Percentiles rank a stretch among this genome's conserved stretches.
Evolutionary conservation across 495 filamentous ascomycete species (phyloP).

Genomic region (Astrothelium subdiscretum): DNA sequence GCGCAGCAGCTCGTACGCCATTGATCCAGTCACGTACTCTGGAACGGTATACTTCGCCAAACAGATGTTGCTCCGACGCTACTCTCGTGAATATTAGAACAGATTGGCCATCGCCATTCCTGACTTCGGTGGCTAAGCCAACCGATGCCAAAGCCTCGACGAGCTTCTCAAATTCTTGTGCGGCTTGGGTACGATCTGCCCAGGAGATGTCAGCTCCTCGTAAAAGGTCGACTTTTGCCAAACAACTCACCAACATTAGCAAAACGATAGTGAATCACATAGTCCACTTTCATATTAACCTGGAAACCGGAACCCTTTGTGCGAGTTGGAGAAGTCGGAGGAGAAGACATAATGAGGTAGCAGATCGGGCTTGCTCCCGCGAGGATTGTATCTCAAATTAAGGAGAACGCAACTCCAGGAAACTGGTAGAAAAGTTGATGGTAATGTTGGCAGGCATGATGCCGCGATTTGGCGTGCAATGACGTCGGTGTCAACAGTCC

Average conservation of each 20-base stretch:
- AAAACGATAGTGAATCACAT: constrained; percentile 77
- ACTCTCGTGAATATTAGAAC: constrained; percentile 77
- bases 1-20: constrained; percentile 69
- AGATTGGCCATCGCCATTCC: constrained; percentile 64
- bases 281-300: constrained; percentile 70
- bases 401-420: background rate
- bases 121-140: constrained; percentile 75
- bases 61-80: constrained; percentile 51
- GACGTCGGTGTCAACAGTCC: constrained; percentile 1
- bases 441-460: background rate
- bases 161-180: constrained; percentile 61
- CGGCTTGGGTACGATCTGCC: constrained; percentile 55
- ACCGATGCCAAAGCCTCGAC: constrained; percentile 56
- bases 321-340: background rate
- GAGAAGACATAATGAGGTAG: constrained; percentile 6
- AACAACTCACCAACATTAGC: constrained; percentile 45
- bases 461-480: background rate
- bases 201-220: background rate
- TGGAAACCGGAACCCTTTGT: constrained; percentile 28
- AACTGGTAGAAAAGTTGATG: background rate
- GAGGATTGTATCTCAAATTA: background rate
- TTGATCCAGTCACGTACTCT: constrained; percentile 93
- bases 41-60: constrained; percentile 41
- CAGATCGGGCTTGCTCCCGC: background rate
- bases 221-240: background rate